Evolutionary conservation across 768 basidiomycete species (phyloP).

Genomic region (Crassisporium funariophilum): DNA sequence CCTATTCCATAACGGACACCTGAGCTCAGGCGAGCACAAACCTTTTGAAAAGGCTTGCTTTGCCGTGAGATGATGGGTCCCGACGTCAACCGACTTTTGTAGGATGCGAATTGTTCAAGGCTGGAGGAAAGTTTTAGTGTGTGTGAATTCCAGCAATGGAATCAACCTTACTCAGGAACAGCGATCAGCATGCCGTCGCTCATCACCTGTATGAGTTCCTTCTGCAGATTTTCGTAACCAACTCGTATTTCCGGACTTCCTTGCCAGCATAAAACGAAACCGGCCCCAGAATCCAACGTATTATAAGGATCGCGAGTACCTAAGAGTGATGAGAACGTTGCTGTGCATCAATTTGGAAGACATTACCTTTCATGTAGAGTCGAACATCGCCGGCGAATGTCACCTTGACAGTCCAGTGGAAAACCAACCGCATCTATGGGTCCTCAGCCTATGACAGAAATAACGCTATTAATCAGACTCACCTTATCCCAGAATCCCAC

Average conservation of each 20-base stretch:
- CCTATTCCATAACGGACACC: slow-evolving; percentile 90
- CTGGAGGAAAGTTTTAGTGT: slow-evolving; percentile 9
- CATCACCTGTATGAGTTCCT: slow-evolving; percentile 79
- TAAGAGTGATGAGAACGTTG: slow-evolving; percentile 28
- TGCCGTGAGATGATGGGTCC: slow-evolving; percentile 12
- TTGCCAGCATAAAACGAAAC: slow-evolving; percentile 85
- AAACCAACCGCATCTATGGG: slow-evolving; percentile 65
- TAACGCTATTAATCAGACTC: slow-evolving; percentile 16
- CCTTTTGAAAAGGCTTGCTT: slow-evolving; percentile 54
- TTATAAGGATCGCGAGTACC: slow-evolving; percentile 84
- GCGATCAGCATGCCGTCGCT: slow-evolving; percentile 82
- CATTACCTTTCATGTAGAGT: slow-evolving; percentile 81
- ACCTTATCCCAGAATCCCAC: slow-evolving; percentile 98
- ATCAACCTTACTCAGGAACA: slow-evolving; percentile 77
- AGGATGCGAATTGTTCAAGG: slow-evolving; percentile 24
- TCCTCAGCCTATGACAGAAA: slow-evolving; percentile 5
- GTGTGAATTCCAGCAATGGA: not conserved
- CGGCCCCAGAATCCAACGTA: slow-evolving; percentile 71
- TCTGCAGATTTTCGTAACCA: slow-evolving; percentile 67
- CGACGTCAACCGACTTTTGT: slow-evolving; percentile 17
- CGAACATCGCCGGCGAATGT: slow-evolving; percentile 74
- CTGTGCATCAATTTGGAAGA: not conserved
- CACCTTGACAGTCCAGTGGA: slow-evolving; percentile 80
- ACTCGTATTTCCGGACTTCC: slow-evolving; percentile 73
- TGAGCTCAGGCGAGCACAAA: slow-evolving; percentile 81